Conservation (phyloP, 2,329 filamentous ascomycete genomes). For the Diaporthe batatas region DNA sequence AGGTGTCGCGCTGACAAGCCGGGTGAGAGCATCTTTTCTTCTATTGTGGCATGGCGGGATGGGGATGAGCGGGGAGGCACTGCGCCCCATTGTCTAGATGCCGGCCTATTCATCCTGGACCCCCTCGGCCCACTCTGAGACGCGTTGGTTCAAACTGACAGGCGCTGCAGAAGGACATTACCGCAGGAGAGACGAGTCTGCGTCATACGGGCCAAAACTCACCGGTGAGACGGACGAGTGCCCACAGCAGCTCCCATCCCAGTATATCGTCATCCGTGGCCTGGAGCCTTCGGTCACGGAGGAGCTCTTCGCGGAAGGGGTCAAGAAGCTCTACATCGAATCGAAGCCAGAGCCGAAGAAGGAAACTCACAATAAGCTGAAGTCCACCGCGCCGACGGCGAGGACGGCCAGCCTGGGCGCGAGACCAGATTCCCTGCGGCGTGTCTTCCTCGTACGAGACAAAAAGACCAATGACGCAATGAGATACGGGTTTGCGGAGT, state of each 20-base stretch:
- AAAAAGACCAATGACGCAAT: slow-evolving; percentile 78
- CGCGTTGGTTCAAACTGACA: neutral
- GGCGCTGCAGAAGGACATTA: slow-evolving; percentile 40
- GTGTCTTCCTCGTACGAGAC: slow-evolving; percentile 83
- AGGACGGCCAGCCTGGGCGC: slow-evolving; percentile 76
- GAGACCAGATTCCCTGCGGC: slow-evolving; percentile 78
- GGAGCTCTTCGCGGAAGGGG: slow-evolving; percentile 78
- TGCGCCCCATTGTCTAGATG: neutral
- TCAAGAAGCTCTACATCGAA: slow-evolving; percentile 77
- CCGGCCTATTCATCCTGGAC: neutral
- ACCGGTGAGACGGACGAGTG: slow-evolving; percentile 60
- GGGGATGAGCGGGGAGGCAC: neutral
- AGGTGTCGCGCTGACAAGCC: slow-evolving; percentile 68
- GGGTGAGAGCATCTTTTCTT: slow-evolving; percentile 54
- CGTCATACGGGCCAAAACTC: slow-evolving; percentile 52
- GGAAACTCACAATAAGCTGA: slow-evolving; percentile 64
- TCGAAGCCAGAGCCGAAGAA: slow-evolving; percentile 60
- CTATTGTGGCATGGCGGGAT: neutral
- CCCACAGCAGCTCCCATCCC: slow-evolving; percentile 70
- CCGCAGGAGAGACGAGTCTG: slow-evolving; percentile 42
- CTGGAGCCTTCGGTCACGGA: slow-evolving; percentile 79
- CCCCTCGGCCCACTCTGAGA: neutral
- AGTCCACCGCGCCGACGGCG: slow-evolving; percentile 68
- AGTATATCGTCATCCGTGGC: slow-evolving; percentile 81
- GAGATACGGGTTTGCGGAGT: slow-evolving; percentile 88